Percentiles rank a stretch among this genome's conserved stretches.
phyloP scores from a whole-genome alignment of 2,329 filamentous ascomycete species.

The Neophaeococcomyces mojaviensis region DNA sequence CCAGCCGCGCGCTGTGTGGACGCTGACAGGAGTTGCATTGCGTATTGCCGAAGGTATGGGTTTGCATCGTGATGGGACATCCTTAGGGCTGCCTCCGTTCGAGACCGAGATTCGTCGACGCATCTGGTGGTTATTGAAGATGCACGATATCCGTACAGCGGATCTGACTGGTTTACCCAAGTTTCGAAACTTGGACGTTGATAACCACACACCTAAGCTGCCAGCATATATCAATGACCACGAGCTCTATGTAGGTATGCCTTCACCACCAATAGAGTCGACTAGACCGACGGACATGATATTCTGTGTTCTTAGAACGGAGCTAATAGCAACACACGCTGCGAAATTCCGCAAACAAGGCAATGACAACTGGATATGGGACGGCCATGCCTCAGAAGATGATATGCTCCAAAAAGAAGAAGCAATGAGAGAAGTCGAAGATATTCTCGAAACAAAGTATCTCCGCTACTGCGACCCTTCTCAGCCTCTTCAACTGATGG shows the following conservation, averaged over 20 bases:
- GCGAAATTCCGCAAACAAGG: conserved; percentile 2
- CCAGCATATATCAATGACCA: conserved; percentile 54
- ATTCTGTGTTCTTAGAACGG: conserved; percentile 10
- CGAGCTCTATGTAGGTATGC: conserved; percentile 44
- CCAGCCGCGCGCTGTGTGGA: conserved; percentile 53
- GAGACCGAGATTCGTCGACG: conserved; percentile 61
- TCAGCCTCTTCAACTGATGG: conserved; percentile 34
- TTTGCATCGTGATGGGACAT: conserved; percentile 55
- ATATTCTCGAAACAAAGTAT: conserved; percentile 28
- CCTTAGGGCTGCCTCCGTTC: conserved; percentile 51
- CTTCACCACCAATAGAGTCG: conserved; percentile 8
- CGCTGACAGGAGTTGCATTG: conserved; percentile 53
- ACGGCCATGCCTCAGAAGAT: conserved; percentile 2
- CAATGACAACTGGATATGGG: neutral
- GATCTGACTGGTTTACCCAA: conserved; percentile 23
- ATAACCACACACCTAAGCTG: conserved; percentile 24
- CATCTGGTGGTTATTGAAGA: conserved; percentile 56
- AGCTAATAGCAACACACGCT: conserved; percentile 3
- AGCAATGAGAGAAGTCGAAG: conserved; percentile 24
- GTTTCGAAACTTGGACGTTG: conserved; percentile 18
- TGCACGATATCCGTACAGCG: conserved; percentile 25
- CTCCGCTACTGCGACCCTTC: conserved; percentile 30
- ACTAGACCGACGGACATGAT: conserved; percentile 15
- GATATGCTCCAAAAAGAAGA: conserved; percentile 16
- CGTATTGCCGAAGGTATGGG: conserved; percentile 62